Percentiles rank a stretch among this genome's conserved stretches.
Conservation (phyloP, 352 stramenopile species). For the Lagenidium sp. region DNA sequence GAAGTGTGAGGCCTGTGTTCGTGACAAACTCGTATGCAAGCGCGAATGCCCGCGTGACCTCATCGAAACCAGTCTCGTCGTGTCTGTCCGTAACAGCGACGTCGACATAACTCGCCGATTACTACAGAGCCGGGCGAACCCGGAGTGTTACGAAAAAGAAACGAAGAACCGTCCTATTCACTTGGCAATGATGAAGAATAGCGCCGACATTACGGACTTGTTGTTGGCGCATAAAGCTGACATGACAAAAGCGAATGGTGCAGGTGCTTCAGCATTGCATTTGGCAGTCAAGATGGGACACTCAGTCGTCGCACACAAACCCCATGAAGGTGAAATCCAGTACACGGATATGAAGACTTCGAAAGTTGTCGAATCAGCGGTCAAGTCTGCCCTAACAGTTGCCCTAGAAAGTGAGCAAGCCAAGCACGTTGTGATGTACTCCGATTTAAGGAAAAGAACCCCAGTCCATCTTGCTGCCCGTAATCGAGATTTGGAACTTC, state of each 20-base stretch:
- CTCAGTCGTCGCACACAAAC: conserved; percentile 35
- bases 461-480: conserved; percentile 47
- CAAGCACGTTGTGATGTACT: conserved; percentile 29
- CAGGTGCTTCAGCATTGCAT: conserved; percentile 31
- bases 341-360: conserved; percentile 30
- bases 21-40: conserved; percentile 16
- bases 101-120: conserved; percentile 25
- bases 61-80: conserved; percentile 33
- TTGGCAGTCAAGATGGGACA: conserved; percentile 30
- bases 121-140: conserved; percentile 27
- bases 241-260: conserved; percentile 26
- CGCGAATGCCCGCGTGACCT: conserved; percentile 24
- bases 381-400: conserved; percentile 38
- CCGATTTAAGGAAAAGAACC: conserved; percentile 34
- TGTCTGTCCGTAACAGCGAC: conserved; percentile 25
- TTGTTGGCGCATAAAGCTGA: conserved; percentile 40
- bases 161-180: conserved; percentile 40
- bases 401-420: conserved; percentile 36
- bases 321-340: conserved; percentile 40
- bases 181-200: conserved; percentile 29
- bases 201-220: conserved; percentile 22
- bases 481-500: conserved; percentile 53
- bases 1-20: conserved; percentile 26
- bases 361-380: neutral
- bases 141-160: conserved; percentile 28